A percentile compares a stretch with the other conserved stretches of the same genome.
phyloP scores from a whole-genome alignment of 306 rosid genomes.

The Trichosanthes cucumerina region DNA sequence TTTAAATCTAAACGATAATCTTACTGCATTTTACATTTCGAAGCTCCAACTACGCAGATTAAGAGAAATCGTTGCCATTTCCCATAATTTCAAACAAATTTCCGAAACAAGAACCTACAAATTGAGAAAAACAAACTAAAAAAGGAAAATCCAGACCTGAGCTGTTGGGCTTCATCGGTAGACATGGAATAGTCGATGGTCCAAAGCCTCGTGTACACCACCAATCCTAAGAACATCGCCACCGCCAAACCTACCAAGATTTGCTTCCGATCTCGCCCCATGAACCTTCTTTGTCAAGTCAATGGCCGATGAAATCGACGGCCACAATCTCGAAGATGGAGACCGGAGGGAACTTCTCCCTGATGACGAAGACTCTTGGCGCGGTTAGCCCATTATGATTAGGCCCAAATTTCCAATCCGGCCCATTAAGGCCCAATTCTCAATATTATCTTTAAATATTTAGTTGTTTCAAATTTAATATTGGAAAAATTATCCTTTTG shows the following conservation, averaged over 20 bases:
- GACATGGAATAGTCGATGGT: conserved; percentile 45
- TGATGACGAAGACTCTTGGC: not conserved
- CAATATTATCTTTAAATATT: not conserved
- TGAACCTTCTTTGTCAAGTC: not conserved
- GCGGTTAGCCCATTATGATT: not conserved
- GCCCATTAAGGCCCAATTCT: not conserved
- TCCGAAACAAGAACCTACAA: not conserved
- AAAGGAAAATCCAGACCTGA: conserved; percentile 34
- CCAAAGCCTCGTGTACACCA: conserved; percentile 64
- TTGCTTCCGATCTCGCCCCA: conserved; percentile 18
- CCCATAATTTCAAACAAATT: not conserved
- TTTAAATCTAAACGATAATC: not conserved
- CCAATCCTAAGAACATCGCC: conserved; percentile 54
- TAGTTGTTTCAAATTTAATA: not conserved
- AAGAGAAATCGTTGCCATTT: not conserved
- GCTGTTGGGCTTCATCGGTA: conserved; percentile 41
- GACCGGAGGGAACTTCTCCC: not conserved
- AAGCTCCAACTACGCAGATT: not conserved
- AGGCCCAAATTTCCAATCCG: not conserved
- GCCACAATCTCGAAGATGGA: not conserved
- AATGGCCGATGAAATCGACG: not conserved
- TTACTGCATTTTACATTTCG: not conserved
- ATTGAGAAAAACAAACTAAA: not conserved
- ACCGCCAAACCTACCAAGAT: conserved; percentile 34
- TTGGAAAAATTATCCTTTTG: too few relatives aligned